Base-by-base conservation (phyloP, 352 stramenopile genomes). In the Globisporangium apiculatum region DNA sequence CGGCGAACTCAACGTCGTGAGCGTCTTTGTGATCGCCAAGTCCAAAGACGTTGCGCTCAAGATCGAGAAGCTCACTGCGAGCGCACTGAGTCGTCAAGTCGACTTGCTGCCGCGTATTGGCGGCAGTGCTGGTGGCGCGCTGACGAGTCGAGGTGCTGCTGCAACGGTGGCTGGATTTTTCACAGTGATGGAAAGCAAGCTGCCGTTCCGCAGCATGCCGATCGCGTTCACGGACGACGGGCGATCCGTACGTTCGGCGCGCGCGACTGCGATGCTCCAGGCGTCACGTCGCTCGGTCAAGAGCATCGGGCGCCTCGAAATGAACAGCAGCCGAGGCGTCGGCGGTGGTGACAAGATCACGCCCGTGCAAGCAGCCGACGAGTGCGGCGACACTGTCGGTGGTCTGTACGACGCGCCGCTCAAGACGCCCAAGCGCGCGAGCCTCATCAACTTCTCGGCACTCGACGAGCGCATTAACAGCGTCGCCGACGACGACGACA, bases 11-110 rank as follows among this genome's bases (percentile, higher is more conserved):
- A 69, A 58, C 36, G 83, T 87, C 48, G 60, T 83, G 2, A 84
- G 79, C 58, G 65, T 89, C 17, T 86, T 87, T 49, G 82, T 87
- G 50, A 71, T 89, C 17, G 62, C 68, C 12, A 83, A 73, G 43
- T 64, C 55, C 2, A 76, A 73, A 17, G 76, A 87, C 5, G 67
- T 75, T 15, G 61, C 74, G 2, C 50, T 59, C 6, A 84, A 85
- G 53, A 85, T 89, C 43, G 79, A 87, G 45, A 81, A 79, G 35
- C 35, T 89, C 45, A 79, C 69, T 0, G 52, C 59, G 38, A 61
- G 59, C 0, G 68, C 85, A 5, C 83, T 89, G 15, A 47, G 53
- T 2, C 68, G 70, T 4, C 72, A 89, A 40, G 61, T 62, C 4
- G 76, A 89, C 35, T 79, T 89, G 51, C 66, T 74, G 7, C 72